Conservation (phyloP, 1,139 yeast species). For the Blastobotrys serpentis region DNA sequence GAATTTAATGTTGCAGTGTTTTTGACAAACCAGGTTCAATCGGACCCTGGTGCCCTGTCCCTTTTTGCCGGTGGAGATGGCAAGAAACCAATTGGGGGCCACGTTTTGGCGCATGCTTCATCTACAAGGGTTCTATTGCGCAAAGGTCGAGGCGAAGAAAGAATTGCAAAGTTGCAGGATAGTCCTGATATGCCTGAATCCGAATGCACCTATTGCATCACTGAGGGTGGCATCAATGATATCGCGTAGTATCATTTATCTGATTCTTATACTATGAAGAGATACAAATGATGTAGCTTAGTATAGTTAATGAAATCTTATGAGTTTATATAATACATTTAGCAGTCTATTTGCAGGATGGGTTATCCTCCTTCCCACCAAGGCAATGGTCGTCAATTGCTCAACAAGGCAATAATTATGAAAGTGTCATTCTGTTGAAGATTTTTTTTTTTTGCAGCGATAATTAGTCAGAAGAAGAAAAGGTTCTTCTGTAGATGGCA, state of each 20-base stretch:
- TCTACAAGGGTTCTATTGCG: slow-evolving; percentile 56
- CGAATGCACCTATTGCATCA: slow-evolving; percentile 54
- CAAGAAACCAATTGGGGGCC: slow-evolving; percentile 65
- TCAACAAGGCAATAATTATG: too few species aligned
- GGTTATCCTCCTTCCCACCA: too few species aligned
- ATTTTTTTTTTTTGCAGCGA: too few species aligned
- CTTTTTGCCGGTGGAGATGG: slow-evolving; percentile 65
- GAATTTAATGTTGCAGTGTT: slow-evolving; percentile 61
- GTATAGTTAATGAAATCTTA: too few species aligned
- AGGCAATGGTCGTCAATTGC: too few species aligned
- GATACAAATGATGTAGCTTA: too few species aligned
- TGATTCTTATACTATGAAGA: neutral
- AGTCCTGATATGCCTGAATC: slow-evolving; percentile 63
- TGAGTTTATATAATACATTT: too few species aligned
- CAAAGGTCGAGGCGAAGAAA: slow-evolving; percentile 64
- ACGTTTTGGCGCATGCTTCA: slow-evolving; percentile 62
- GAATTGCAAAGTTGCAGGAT: slow-evolving; percentile 60
- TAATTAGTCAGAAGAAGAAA: neutral
- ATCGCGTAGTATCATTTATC: slow-evolving; percentile 30
- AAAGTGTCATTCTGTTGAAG: too few species aligned
- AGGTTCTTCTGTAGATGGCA: slow-evolving; percentile 57
- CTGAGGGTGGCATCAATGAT: slow-evolving; percentile 55
- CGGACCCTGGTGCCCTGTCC: slow-evolving; percentile 69
- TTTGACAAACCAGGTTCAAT: slow-evolving; percentile 62
- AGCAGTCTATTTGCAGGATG: too few species aligned